Conservation (phyloP, 2,329 filamentous ascomycete genomes). For the Paracoccidioides lutzii region DNA sequence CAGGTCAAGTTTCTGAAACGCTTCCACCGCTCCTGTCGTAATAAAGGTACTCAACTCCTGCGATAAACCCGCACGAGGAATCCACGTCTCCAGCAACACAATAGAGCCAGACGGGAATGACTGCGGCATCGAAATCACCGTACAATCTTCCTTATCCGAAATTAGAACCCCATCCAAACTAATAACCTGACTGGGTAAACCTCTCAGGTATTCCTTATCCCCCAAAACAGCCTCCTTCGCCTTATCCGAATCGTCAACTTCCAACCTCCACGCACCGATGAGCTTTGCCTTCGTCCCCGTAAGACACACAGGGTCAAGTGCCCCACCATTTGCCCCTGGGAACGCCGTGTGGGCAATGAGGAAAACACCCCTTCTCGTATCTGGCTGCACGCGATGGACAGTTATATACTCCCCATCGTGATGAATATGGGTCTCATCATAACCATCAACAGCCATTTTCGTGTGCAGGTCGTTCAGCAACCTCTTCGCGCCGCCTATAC, state of each 20-base stretch:
- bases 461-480: constrained; percentile 89
- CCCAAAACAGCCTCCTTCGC: constrained; percentile 50
- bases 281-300: constrained; percentile 73
- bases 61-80: constrained; percentile 73
- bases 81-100: constrained; percentile 90
- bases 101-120: constrained; percentile 89
- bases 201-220: constrained; percentile 61
- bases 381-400: constrained; percentile 85
- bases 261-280: constrained; percentile 81
- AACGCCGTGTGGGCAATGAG: constrained; percentile 93
- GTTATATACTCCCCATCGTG: constrained; percentile 95
- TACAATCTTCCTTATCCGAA: constrained; percentile 59
- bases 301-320: constrained; percentile 63
- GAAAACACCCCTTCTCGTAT: constrained; percentile 86
- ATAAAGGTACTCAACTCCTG: constrained; percentile 75
- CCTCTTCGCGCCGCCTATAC: constrained; percentile 84
- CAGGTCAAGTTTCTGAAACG: constrained; percentile 61
- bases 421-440: constrained; percentile 90
- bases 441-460: constrained; percentile 88
- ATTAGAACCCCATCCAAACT: constrained; percentile 62
- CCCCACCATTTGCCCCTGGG: constrained; percentile 74
- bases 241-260: constrained; percentile 67
- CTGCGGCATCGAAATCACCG: constrained; percentile 65
- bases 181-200: constrained; percentile 70
- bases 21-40: constrained; percentile 64